Base-by-base conservation (phyloP, 2,329 filamentous ascomycete species). In the Massarina eburnea region DNA sequence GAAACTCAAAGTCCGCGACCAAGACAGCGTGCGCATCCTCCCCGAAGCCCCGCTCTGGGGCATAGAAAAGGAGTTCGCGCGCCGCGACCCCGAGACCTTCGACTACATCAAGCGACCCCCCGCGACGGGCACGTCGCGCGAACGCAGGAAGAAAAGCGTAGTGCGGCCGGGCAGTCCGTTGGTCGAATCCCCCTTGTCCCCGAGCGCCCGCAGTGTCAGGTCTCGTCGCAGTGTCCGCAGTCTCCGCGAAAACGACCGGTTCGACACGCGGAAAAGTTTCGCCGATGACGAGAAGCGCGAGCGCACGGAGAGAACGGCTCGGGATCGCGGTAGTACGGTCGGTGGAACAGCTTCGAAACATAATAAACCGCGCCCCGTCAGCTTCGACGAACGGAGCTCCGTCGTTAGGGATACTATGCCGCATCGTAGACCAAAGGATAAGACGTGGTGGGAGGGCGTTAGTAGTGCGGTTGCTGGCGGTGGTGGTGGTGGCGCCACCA, bases 21-120 rank as follows among this genome's bases (percentile, higher is more conserved):
- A 68, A 8, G 66, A 67, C 14, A 71, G 64, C 17, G 70, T 72
- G 5, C 63, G 66, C 19, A 57, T 68, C 7, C 56, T 77, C 14
- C 74, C 73, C 0, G 74, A 77, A 57, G 70, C 70, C 4, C 74
- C 74, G 6, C 62, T 76, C 4, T 74, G 72, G 70, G 59, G 66
- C 7, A 54, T 76, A 2, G 74, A 77, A 51, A 62, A 70, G 14
- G 73, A 75, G 45, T 54, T 77, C 35, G 57, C 68, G 8, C 58
- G 63, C n/a, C 61, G 67, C 20, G 74, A 76, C 48, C 66, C 66
- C 1, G 62, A 73, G 22, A 73, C 68, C 3, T 73, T 72, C 40
- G 68, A 73, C 18, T 71, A 71, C 41, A 64, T 75, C 9, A 62
- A 62, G 20, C 49, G 58, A 24, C 71, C 71, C 5, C 66, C 68